Conservation (phyloP, 108 stramenopile genomes). For the Parietichytrium sp. region DNA sequence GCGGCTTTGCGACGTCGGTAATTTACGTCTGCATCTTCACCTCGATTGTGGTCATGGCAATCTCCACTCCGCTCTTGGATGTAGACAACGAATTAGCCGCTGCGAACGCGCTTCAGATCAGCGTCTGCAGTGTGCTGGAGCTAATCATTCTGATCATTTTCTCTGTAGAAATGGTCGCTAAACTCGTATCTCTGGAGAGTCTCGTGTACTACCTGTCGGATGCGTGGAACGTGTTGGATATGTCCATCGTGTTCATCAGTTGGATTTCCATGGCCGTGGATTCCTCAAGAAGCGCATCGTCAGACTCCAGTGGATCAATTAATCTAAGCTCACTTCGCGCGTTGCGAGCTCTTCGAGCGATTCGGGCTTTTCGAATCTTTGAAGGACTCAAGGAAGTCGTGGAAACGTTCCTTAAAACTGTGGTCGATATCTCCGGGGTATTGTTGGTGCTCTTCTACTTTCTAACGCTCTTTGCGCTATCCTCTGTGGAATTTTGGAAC, state of each 20-base stretch:
- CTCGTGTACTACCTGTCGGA: not conserved
- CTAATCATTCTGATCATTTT: not conserved
- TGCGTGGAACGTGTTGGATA: slow-evolving; percentile 3
- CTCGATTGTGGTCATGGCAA: not conserved
- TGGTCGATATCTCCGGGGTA: not conserved
- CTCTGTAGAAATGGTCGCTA: not conserved
- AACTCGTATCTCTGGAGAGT: not conserved
- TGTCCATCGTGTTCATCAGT: not conserved
- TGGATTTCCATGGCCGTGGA: not conserved
- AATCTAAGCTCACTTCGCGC: not conserved
- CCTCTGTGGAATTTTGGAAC: not conserved
- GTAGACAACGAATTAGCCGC: not conserved
- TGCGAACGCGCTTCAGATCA: not conserved
- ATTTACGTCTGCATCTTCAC: not conserved
- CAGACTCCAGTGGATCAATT: too few species aligned
- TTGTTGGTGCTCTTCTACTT: not conserved
- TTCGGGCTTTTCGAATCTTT: not conserved
- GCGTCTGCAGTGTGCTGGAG: not conserved
- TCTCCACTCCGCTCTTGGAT: not conserved
- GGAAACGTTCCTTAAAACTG: not conserved
- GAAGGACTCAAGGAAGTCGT: slow-evolving; percentile 15
- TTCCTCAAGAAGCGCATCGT: too few species aligned
- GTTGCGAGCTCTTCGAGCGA: slow-evolving; percentile 11
- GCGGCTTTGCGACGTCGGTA: not conserved
- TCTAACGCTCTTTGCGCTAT: not conserved